Conservation (phyloP, 202 grass and related monocot genomes). For the Brachypodium distachyon region DNA sequence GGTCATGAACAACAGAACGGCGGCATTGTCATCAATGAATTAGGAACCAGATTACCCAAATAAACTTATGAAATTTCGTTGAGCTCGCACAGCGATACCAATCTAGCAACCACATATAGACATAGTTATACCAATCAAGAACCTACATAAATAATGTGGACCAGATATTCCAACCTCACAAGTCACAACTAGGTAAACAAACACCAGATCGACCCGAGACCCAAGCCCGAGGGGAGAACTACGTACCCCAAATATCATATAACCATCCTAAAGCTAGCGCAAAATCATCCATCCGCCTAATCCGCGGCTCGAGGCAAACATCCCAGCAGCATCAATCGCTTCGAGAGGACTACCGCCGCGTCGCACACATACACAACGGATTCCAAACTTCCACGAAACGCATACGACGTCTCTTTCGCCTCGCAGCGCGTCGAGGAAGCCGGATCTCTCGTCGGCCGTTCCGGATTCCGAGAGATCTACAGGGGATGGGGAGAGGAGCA, state of each 20-base stretch:
- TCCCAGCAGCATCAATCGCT: neutral
- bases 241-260: no score
- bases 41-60: neutral
- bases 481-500: neutral
- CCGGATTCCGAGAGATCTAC: neutral
- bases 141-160: no score
- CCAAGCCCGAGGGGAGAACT: neutral
- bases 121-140: neutral
- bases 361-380: neutral
- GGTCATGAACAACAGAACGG: neutral
- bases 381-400: neutral
- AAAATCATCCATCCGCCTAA: neutral
- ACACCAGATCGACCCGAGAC: neutral
- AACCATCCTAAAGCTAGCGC: neutral
- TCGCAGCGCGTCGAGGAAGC: neutral
- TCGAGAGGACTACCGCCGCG: neutral
- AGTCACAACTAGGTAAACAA: neutral
- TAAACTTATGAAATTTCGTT: neutral
- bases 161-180: neutral
- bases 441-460: no score
- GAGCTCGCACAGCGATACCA: neutral
- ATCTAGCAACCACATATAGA: neutral
- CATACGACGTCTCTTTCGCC: neutral
- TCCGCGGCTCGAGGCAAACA: neutral
- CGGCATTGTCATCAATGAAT: neutral